phyloP scores from a whole-genome alignment of 345 rosid species.

The Brassica juncea region DNA sequence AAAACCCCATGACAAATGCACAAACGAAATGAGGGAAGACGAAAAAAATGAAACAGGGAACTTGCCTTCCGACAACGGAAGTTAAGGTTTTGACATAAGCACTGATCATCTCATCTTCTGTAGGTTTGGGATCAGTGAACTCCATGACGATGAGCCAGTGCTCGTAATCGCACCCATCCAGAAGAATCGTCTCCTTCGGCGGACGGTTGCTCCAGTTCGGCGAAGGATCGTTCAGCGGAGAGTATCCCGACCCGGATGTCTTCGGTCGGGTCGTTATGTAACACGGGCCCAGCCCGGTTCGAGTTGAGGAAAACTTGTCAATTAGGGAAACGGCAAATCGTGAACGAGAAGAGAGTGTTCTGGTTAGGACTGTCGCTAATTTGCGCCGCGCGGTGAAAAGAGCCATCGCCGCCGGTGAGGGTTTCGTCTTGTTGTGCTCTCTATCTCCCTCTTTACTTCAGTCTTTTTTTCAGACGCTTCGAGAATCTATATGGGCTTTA shows the following conservation, averaged over 20 bases:
- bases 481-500: conserved; percentile 27
- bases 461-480: background rate
- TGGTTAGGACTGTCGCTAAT: conserved; percentile 44
- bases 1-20: conserved; percentile 2
- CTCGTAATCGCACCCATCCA: conserved; percentile 93
- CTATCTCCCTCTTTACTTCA: background rate
- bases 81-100: conserved; percentile 82
- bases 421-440: background rate
- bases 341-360: conserved; percentile 51
- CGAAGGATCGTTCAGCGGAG: conserved; percentile 87
- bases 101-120: conserved; percentile 81
- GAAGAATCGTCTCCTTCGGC: conserved; percentile 85
- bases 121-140: conserved; percentile 75
- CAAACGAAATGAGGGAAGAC: background rate
- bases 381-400: conserved; percentile 52
- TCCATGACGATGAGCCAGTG: conserved; percentile 98
- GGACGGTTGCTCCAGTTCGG: conserved; percentile 95
- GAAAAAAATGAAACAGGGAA: background rate
- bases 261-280: conserved; percentile 52
- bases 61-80: conserved; percentile 71
- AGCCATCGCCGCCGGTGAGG: conserved; percentile 62
- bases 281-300: conserved; percentile 35
- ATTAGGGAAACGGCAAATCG: conserved; percentile 54
- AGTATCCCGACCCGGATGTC: conserved; percentile 74
- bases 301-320: conserved; percentile 34